Evolutionary conservation across 345 rosid species (phyloP), one percentile per base, ranked within the genome.

Genomic region (Syzygium aqueum): DNA sequence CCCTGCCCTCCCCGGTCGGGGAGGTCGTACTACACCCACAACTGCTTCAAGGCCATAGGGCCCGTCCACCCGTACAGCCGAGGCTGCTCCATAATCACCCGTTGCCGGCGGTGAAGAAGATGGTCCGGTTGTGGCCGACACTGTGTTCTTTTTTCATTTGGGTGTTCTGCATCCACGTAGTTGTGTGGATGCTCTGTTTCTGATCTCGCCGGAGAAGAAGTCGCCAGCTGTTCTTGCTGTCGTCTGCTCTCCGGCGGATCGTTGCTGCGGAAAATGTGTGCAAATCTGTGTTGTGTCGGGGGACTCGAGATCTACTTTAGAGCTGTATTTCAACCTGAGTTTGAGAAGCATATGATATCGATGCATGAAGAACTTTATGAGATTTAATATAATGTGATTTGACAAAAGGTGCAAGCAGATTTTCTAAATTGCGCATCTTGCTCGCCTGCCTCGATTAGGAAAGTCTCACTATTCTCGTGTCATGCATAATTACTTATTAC

Each of bases 1-100:
- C 99, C 98, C 4, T 97, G 99, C 87, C 99, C 99, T 13, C 95
- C 99, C 2, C 92, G 98, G 33, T 96, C 99, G 17, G 99, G 99
- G 50, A 94, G 99, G 92, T 96, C 99, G 17, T 97, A 96, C 87
- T 97, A 97, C 85, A 95, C 98, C 59, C 96, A 92, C 85, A 94
- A 96, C 90, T 97, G 99, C 86, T 96, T 89, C 93, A 88, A 90
- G 52, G 92, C 93, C 5, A 86, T 94, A 33, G 94, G 93, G 11
- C 95, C 97, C 0, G 98, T 94, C 4, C 94, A 95, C 85, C 99
- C 99, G 1, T 97, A 96, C 91, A 84, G 65, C 28, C 89, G 99
- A 80, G 98, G 98, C 54, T 97, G 99, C 50, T 95, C 97, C 25
- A 87, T 84, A 54, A 95, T 95, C 90, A 90, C 97, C 87, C 94